These are phyloP conservation scores for Cyberlindnera lachancei DNA, from an alignment of 805 yeast species.

Conservation along the genomic window DNA sequence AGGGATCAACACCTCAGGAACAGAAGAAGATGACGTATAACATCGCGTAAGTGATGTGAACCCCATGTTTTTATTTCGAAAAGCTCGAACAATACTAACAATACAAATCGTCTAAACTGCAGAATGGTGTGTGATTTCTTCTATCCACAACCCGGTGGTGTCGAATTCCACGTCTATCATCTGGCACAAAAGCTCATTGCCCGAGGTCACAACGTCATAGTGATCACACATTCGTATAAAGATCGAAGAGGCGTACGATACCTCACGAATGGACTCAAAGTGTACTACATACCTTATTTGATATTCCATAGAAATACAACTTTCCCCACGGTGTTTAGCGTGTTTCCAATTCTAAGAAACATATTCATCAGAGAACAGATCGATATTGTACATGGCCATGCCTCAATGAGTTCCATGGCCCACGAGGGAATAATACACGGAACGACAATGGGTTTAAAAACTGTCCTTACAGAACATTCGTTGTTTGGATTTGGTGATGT, in stretches of 20 bases:
- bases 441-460: slow-evolving; percentile 82
- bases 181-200: slow-evolving; percentile 74
- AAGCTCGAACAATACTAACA: too few species aligned
- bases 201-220: slow-evolving; percentile 77
- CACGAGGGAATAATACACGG: slow-evolving; percentile 92
- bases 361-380: slow-evolving; percentile 80
- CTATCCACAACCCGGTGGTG: slow-evolving; percentile 98
- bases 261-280: slow-evolving; percentile 85
- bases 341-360: slow-evolving; percentile 79
- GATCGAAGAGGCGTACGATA: slow-evolving; percentile 75
- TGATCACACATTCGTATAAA: slow-evolving; percentile 85
- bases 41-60: slow-evolving; percentile 22
- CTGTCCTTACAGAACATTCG: slow-evolving; percentile 95
- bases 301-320: slow-evolving; percentile 80
- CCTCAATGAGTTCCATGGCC: slow-evolving; percentile 76
- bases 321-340: slow-evolving; percentile 82
- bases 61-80: too few species aligned
- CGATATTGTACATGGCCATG: slow-evolving; percentile 93
- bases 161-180: slow-evolving; percentile 91
- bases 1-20: too few species aligned
- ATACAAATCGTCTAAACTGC: too few species aligned
- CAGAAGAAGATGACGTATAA: slow-evolving; percentile 21
- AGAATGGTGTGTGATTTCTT: slow-evolving; percentile 93
- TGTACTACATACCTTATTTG: slow-evolving; percentile 80
- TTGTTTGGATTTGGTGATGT: slow-evolving; percentile 89